phyloP scores from a whole-genome alignment of 1,139 yeast species.

The Spencermartinsiella ligniputridi region DNA sequence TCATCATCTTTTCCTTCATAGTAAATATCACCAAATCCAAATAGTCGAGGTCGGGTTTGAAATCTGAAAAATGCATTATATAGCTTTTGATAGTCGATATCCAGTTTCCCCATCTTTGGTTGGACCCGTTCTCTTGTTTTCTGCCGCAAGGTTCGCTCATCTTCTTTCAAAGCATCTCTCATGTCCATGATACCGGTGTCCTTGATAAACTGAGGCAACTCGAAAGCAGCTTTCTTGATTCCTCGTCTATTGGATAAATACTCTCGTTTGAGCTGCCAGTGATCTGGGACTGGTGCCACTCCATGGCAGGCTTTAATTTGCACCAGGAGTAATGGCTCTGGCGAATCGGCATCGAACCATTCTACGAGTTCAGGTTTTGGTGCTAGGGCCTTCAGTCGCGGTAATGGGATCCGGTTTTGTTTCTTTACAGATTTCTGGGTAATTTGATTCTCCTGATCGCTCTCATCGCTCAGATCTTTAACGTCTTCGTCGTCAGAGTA shows the following conservation, averaged over 20 bases:
- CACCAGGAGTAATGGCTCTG: slow-evolving; percentile 66
- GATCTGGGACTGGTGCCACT: slow-evolving; percentile 71
- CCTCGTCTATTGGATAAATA: slow-evolving; percentile 71
- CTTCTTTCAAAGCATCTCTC: slow-evolving; percentile 56
- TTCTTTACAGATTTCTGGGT: slow-evolving; percentile 46
- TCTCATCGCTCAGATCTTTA: slow-evolving; percentile 21
- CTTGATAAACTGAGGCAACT: slow-evolving; percentile 69
- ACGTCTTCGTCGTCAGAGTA: slow-evolving; percentile 36
- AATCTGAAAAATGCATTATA: slow-evolving; percentile 83
- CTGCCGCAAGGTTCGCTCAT: slow-evolving; percentile 61
- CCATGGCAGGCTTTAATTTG: slow-evolving; percentile 63
- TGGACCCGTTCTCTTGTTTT: slow-evolving; percentile 80
- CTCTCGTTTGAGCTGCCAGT: slow-evolving; percentile 81
- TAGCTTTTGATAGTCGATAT: slow-evolving; percentile 77
- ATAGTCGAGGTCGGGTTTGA: slow-evolving; percentile 68
- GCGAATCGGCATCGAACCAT: slow-evolving; percentile 83
- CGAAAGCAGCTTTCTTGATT: slow-evolving; percentile 67
- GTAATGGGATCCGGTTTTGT: slow-evolving; percentile 57
- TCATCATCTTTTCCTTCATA: slow-evolving; percentile 72
- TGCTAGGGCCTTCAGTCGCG: slow-evolving; percentile 59
- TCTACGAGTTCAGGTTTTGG: slow-evolving; percentile 71
- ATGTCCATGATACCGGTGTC: slow-evolving; percentile 87
- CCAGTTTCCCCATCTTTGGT: slow-evolving; percentile 83
- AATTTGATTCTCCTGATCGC: slow-evolving; percentile 14
- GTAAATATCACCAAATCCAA: slow-evolving; percentile 70